Conservation (phyloP, 2,329 filamentous ascomycete species). For the Acrodontium crateriforme region DNA sequence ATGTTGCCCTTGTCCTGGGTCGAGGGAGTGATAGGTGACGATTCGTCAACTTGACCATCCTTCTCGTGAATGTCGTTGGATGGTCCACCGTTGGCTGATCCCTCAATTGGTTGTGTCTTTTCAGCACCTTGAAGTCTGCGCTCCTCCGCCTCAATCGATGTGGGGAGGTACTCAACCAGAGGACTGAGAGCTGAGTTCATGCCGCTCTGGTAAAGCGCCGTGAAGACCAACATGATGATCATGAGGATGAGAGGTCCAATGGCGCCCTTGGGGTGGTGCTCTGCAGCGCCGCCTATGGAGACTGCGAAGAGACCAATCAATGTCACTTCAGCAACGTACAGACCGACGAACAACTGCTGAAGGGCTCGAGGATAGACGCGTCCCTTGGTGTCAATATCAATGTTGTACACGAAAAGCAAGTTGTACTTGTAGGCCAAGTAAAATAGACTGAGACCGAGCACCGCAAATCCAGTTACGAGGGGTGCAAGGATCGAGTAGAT, state of each 20-base stretch:
- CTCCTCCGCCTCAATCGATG: slow-evolving; percentile 25
- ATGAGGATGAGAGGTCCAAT: slow-evolving; percentile 61
- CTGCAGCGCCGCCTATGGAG: slow-evolving; percentile 37
- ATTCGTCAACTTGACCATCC: slow-evolving; percentile 9
- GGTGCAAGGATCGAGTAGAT: slow-evolving; percentile 80
- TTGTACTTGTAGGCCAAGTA: slow-evolving; percentile 87
- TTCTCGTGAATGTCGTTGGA: slow-evolving; percentile 10
- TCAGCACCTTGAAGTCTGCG: slow-evolving; percentile 22
- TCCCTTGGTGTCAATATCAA: slow-evolving; percentile 50
- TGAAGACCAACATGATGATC: slow-evolving; percentile 62
- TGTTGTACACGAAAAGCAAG: slow-evolving; percentile 34
- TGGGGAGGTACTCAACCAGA: slow-evolving; percentile 62
- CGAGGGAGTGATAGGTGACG: slow-evolving; percentile 6
- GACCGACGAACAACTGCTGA: slow-evolving; percentile 69
- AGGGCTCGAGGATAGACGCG: slow-evolving; percentile 77
- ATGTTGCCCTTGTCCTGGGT: slow-evolving; percentile 41
- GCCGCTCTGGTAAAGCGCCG: slow-evolving; percentile 59
- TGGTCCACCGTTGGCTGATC: slow-evolving; percentile 18
- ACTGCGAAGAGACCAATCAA: slow-evolving; percentile 75
- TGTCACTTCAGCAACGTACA: slow-evolving; percentile 67
- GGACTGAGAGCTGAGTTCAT: slow-evolving; percentile 62
- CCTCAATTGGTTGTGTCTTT: no score
- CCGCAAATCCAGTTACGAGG: slow-evolving; percentile 68
- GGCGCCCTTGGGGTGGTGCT: no score
- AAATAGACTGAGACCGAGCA: slow-evolving; percentile 64